Evolutionary conservation across 2,329 filamentous ascomycete species (phyloP), one percentile per base, ranked within the genome.

Genomic region (Ophiobolus disseminans): DNA sequence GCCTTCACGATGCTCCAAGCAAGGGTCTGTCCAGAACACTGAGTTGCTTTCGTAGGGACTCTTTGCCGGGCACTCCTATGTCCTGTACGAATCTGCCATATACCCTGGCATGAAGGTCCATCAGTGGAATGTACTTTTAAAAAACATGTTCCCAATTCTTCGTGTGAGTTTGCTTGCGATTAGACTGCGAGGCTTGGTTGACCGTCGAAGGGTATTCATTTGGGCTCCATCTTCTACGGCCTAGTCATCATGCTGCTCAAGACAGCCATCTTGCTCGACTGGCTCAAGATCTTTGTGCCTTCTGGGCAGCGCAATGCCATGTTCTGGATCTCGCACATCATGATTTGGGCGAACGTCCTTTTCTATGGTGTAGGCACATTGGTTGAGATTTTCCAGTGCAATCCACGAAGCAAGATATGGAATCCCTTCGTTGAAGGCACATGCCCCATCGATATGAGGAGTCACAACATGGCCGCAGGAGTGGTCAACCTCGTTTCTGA

Each of bases 231-330:
- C 36, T 21, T 46, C 10, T 46, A 39, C 17, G 36, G 28, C 13
- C 19, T 46, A 4, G 38, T n/a, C 3, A 50, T 53, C 4, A 21
- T 53, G 22, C 10, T 34, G 3, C 35, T 51, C 4, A 55, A 55
- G 16, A 9, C 42, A 6, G 11, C 32, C n/a, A 44, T 55, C 16
- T n/a, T 55, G 6, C 11, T 55, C 8, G 35, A 48, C 17, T 42
- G 35, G 14, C 38, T 51, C n/a, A 47, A 48, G 8, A 11, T 50
- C 11, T 55, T 55, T 23, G 37, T 51, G 2, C 47, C 48, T 2
- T 7, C 9, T 1, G 34, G 34, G 1, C 2, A 37, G 11, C 43
- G 40, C 10, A 21, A 14, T 10, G 8, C 22, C 14, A 26, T 36
- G 2, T 55, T 45, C 31, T 54, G 51, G 51, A 25, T 42, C 2